Evolutionary conservation across 2,329 filamentous ascomycete genomes (phyloP), one percentile per base, ranked within the genome.

Genomic region (Helicocarpus griseus): DNA sequence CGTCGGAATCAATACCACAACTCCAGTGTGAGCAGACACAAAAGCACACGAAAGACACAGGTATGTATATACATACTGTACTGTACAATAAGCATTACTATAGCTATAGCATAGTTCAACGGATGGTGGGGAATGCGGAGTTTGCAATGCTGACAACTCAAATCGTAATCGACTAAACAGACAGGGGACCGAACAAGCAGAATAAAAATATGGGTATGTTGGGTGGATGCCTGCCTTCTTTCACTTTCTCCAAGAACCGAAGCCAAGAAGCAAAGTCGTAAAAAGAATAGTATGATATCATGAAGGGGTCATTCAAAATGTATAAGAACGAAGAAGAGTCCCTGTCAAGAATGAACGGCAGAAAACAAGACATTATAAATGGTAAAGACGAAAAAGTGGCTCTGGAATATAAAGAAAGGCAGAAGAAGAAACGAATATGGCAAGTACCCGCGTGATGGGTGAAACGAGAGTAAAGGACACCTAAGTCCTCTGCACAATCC

Each of bases 401-500:
- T n/a, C n/a, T n/a, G n/a, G n/a, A n/a, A n/a, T n/a, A n/a, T n/a
- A n/a, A n/a, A n/a, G n/a, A n/a, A n/a, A n/a, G n/a, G n/a, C n/a
- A n/a, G n/a, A n/a, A n/a, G n/a, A n/a, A n/a, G n/a, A n/a, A n/a
- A n/a, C n/a, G n/a, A n/a, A n/a, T n/a, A n/a, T n/a, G n/a, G n/a
- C n/a, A n/a, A n/a, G n/a, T n/a, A n/a, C n/a, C n/a, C n/a, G n/a
- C n/a, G n/a, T n/a, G n/a, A n/a, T n/a, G n/a, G n/a, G n/a, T n/a
- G n/a, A n/a, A n/a, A n/a, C n/a, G n/a, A n/a, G n/a, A n/a, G n/a
- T 33, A 11, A 45, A 45, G 2, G 43, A 21, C 8, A 9, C 24
- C 17, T 45, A 45, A 8, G 26, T 21, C 17, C 43, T 45, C 11
- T 45, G 43, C 28, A n/a, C 43, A 33, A 45, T 28, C 29, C 58